Conservation (phyloP, 495 filamentous ascomycete species). For the Hyaloscypha bicolor region DNA sequence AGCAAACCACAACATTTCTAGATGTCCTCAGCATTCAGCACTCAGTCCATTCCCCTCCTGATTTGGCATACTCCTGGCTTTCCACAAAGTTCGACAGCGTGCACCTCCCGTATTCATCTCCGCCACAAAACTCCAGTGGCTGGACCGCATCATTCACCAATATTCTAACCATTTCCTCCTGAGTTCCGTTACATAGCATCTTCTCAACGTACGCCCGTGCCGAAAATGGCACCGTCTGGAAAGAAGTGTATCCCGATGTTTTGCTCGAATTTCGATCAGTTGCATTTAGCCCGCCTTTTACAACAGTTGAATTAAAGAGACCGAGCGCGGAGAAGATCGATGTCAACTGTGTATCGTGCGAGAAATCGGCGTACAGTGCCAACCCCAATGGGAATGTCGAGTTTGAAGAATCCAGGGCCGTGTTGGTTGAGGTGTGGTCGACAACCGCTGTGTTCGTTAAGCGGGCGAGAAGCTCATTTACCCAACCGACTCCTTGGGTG, state of each 20-base stretch:
- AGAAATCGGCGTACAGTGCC: constrained; percentile 79
- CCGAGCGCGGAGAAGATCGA: constrained; percentile 73
- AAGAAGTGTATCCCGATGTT: constrained; percentile 58
- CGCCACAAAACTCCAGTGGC: constrained; percentile 64
- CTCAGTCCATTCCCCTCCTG: constrained; percentile 67
- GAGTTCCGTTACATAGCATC: constrained; percentile 60
- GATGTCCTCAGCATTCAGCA: too few relatives aligned
- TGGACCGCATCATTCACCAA: constrained; percentile 81
- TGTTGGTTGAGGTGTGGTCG: constrained; percentile 71
- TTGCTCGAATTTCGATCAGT: constrained; percentile 43
- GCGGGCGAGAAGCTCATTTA: constrained; percentile 79
- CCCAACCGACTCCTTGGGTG: constrained; percentile 79
- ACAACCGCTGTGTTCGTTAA: constrained; percentile 64
- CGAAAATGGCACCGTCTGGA: constrained; percentile 80
- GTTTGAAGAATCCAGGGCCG: constrained; percentile 62
- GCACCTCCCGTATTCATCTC: constrained; percentile 68
- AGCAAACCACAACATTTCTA: too few relatives aligned
- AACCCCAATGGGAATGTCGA: constrained; percentile 65
- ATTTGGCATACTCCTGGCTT: constrained; percentile 67
- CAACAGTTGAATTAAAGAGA: constrained; percentile 61
- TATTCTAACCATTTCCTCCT: constrained; percentile 66
- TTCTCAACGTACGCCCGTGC: constrained; percentile 79
- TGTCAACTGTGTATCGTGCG: constrained; percentile 83
- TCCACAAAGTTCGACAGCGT: constrained; percentile 63
- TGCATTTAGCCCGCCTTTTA: constrained; percentile 51